Evolutionary conservation across 1,284 basidiomycete genomes (phyloP).

Genomic region (Sphagnurus paluster): DNA sequence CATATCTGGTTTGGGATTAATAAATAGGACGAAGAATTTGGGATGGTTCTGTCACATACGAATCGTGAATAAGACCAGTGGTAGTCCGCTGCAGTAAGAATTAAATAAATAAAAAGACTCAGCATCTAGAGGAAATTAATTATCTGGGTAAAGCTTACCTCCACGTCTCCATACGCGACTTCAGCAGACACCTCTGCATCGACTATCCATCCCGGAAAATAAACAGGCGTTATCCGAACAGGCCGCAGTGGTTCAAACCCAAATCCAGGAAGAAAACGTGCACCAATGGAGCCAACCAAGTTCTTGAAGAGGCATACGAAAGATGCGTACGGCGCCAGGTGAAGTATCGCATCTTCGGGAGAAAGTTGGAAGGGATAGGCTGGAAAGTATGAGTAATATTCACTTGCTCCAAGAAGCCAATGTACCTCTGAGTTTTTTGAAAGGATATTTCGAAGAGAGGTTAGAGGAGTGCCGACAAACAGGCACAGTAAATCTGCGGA

Average conservation of each 20-base stretch:
- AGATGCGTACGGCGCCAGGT: constrained; percentile 29
- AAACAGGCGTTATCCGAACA: constrained; percentile 42
- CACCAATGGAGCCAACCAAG: constrained; percentile 24
- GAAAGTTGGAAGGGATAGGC: constrained; percentile 35
- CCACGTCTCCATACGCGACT: constrained; percentile 19
- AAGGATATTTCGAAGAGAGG: constrained; percentile 20
- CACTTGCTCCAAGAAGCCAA: background rate
- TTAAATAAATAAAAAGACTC: too few species aligned
- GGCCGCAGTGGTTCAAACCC: constrained; percentile 31
- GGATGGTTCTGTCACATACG: constrained; percentile 20
- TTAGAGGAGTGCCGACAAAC: constrained; percentile 13
- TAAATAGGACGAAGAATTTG: constrained; percentile 4
- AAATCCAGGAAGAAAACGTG: constrained; percentile 27
- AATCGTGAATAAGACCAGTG: constrained; percentile 17
- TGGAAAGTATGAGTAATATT: constrained; percentile 11
- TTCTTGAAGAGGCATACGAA: constrained; percentile 17
- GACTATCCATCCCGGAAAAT: constrained; percentile 63
- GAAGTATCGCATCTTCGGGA: constrained; percentile 28
- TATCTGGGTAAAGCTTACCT: constrained; percentile 27
- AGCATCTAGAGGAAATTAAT: too few species aligned
- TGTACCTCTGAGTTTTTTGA: constrained; percentile 29
- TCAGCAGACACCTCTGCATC: constrained; percentile 49
- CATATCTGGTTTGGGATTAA: constrained; percentile 30
- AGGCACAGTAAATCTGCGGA: constrained; percentile 7
- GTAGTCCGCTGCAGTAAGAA: constrained; percentile 17